Percentiles rank a stretch among this genome's conserved stretches.
phyloP scores from a whole-genome alignment of 2,329 filamentous ascomycete genomes.

The Fusarium coffeatum region DNA sequence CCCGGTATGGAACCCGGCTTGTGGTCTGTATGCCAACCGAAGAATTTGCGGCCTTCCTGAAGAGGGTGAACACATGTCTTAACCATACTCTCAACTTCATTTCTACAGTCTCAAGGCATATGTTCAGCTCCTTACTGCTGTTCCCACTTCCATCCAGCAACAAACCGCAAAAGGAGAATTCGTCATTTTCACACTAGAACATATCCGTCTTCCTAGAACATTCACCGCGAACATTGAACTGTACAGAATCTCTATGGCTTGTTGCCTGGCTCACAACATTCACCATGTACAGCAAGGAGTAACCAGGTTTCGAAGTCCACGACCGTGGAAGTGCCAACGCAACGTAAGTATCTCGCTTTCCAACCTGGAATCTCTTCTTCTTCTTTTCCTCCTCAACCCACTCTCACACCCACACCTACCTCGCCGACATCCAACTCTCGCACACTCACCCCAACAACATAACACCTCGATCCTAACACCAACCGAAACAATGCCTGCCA shows the following conservation, averaged over 20 bases:
- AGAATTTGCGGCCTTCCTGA: neutral
- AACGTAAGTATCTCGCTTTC: neutral
- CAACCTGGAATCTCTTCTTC: neutral
- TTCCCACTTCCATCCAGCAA: rapidly evolving
- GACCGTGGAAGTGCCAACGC: neutral
- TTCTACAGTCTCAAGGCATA: no score
- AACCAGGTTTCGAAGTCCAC: neutral
- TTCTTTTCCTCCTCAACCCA: neutral
- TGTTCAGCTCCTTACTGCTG: neutral
- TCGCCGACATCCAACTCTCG: neutral
- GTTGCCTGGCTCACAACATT: neutral
- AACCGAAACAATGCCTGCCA: neutral
- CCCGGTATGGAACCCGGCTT: rapidly evolving
- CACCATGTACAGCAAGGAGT: neutral
- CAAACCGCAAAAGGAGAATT: no score
- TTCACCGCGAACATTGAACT: neutral
- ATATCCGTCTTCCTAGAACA: neutral
- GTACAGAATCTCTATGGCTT: neutral
- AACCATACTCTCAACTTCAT: rapidly evolving
- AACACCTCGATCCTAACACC: neutral
- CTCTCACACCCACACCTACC: neutral
- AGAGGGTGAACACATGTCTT: neutral
- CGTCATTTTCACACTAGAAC: no score
- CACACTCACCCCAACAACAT: neutral
- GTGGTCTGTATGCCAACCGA: rapidly evolving